A percentile compares a stretch with the other conserved stretches of the same genome.
Conservation (phyloP, 2,329 filamentous ascomycete species). For the Phaeosphaeriaceae sp. region DNA sequence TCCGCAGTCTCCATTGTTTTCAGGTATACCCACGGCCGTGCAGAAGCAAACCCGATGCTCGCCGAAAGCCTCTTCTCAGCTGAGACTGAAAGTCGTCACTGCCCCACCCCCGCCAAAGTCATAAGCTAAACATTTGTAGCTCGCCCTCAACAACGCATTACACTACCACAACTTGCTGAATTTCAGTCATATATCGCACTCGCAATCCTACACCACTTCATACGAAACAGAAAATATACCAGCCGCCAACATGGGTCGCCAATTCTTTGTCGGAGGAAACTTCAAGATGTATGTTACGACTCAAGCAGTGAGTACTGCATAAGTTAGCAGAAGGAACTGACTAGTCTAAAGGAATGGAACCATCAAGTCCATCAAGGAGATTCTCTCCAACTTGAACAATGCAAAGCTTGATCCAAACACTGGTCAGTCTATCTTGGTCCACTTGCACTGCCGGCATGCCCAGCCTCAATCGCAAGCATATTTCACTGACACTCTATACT, state of each 20-base stretch:
- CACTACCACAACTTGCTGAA: constrained; percentile 18
- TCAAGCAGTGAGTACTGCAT: constrained; percentile 29
- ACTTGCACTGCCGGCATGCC: neutral
- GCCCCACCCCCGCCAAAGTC: constrained; percentile 37
- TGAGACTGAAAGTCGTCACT: constrained; percentile 20
- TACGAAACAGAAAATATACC: no score
- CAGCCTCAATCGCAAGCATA: constrained; percentile 2
- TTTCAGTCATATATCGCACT: no score
- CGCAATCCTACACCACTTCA: neutral
- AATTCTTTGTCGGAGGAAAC: constrained; percentile 98
- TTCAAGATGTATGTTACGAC: constrained; percentile 84
- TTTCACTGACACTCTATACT: constrained; percentile 22
- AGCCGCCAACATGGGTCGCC: constrained; percentile 78
- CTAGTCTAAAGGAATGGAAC: constrained; percentile 80
- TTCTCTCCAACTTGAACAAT: constrained; percentile 87
- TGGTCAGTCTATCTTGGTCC: constrained; percentile 60
- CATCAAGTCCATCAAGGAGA: constrained; percentile 84
- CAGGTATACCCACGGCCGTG: constrained; percentile 29
- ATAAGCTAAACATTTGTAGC: constrained; percentile 23
- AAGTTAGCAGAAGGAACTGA: constrained; percentile 18
- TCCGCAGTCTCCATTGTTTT: constrained; percentile 35
- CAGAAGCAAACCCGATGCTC: constrained; percentile 36
- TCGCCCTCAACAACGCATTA: constrained; percentile 41
- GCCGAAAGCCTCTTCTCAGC: constrained; percentile 27
- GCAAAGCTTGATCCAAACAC: constrained; percentile 78